A percentile compares a stretch with the other conserved stretches of the same genome.
Evolutionary conservation across 176 grass and related monocot species (phyloP).

Genomic region (Musa troglodytarum): DNA sequence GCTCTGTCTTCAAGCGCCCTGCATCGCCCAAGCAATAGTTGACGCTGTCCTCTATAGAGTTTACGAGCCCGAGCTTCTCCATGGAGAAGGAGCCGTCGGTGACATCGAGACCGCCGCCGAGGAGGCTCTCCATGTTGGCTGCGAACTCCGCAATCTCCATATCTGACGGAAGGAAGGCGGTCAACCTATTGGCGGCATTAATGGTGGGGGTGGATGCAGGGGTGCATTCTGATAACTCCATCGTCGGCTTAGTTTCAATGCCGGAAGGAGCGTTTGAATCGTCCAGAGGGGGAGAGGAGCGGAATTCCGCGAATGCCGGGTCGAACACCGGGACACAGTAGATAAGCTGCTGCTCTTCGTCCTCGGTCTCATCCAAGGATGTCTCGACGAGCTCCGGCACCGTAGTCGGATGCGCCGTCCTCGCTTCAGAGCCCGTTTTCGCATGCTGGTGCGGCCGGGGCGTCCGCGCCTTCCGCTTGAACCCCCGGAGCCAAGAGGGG

Average conservation of each 20-base stretch:
- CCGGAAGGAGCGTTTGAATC: slow-evolving; percentile 30
- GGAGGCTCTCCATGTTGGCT: slow-evolving; percentile 83
- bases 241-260: slow-evolving; percentile 14
- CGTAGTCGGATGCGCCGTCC: slow-evolving; percentile 5
- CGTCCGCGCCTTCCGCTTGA: slow-evolving; percentile 67
- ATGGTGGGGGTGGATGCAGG: slow-evolving; percentile 21
- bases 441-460: slow-evolving; percentile 36
- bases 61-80: slow-evolving; percentile 50
- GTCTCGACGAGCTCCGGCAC: slow-evolving; percentile 42
- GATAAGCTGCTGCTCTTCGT: slow-evolving; percentile 43
- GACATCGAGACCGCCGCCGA: slow-evolving; percentile 38
- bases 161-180: slow-evolving; percentile 54
- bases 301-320: slow-evolving; percentile 50
- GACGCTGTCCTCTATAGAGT: slow-evolving; percentile 18
- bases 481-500: slow-evolving; percentile 36
- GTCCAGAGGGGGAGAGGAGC: slow-evolving; percentile 38
- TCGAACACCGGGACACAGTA: slow-evolving; percentile 67
- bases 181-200: slow-evolving; percentile 2
- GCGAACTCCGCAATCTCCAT: slow-evolving; percentile 77
- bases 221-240: background rate
- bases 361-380: slow-evolving; percentile 41
- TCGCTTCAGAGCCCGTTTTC: slow-evolving; percentile 1
- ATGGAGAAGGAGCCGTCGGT: slow-evolving; percentile 51
- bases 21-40: background rate
- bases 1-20: background rate